Conservation (phyloP, 371 early-diverging fungal species). For the Mortierella sp. region DNA sequence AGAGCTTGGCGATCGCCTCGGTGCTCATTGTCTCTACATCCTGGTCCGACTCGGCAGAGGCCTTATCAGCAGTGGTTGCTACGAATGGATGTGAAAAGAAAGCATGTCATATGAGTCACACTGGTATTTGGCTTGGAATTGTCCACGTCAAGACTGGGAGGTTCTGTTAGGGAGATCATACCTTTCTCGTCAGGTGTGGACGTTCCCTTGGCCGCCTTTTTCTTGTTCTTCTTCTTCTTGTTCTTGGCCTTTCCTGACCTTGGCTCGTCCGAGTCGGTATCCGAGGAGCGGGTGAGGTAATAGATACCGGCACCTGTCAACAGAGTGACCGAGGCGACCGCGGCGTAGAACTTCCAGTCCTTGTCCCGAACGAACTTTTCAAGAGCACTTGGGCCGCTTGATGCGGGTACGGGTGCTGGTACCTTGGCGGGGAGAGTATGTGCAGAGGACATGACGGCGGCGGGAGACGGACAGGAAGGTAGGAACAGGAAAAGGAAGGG, state of each 20-base stretch:
- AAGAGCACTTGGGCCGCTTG: slow-evolving; percentile 46
- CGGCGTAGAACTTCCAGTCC: slow-evolving; percentile 83
- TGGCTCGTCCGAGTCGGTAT: slow-evolving; percentile 36
- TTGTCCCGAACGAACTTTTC: slow-evolving; percentile 76
- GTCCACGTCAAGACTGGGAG: too few species aligned
- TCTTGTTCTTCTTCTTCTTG: slow-evolving; percentile 61
- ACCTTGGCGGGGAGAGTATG: slow-evolving; percentile 38
- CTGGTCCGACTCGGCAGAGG: slow-evolving; percentile 29
- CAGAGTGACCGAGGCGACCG: slow-evolving; percentile 72
- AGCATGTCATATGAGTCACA: too few species aligned
- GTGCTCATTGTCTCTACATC: slow-evolving; percentile 66
- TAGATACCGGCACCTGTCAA: slow-evolving; percentile 76
- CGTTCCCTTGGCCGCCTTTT: slow-evolving; percentile 36
- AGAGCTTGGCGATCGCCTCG: slow-evolving; percentile 66
- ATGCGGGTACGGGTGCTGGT: slow-evolving; percentile 45
- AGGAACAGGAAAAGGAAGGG: slow-evolving; percentile 11
- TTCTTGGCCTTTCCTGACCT: slow-evolving; percentile 54
- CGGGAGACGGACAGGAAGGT: background rate
- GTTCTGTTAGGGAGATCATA: too few species aligned
- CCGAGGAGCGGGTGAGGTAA: slow-evolving; percentile 62
- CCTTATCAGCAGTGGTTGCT: slow-evolving; percentile 15
- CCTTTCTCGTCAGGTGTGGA: slow-evolving; percentile 21
- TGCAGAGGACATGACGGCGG: slow-evolving; percentile 29
- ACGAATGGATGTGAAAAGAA: too few species aligned
- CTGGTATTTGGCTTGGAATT: too few species aligned